These are phyloP conservation scores for Vachellia collinsii DNA, from an alignment of 306 rosid genomes.

Conservation along the genomic window DNA sequence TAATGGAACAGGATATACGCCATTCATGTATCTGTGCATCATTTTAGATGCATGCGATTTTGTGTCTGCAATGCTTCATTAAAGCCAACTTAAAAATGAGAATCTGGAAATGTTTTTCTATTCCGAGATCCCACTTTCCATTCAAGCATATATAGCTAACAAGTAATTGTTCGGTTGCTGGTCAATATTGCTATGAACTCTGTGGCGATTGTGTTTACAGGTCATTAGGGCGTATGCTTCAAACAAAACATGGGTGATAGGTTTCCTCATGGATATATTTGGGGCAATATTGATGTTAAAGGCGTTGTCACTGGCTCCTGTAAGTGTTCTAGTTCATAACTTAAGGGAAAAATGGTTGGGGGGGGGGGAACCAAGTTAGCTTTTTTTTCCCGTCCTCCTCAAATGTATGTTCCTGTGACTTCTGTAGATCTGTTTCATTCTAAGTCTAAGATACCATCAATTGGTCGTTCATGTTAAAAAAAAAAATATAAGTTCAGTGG, in stretches of 20 bases:
- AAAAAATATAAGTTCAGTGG: not conserved
- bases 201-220: constrained; percentile 49
- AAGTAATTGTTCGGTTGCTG: constrained; percentile 31
- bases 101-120: constrained; percentile 22
- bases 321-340: constrained; percentile 47
- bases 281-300: constrained; percentile 93
- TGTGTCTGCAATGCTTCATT: not conserved
- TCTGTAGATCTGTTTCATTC: not conserved
- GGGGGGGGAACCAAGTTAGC: not conserved
- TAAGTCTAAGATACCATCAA: not conserved
- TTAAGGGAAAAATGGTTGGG: not conserved
- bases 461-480: not conserved
- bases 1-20: constrained; percentile 16
- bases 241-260: constrained; percentile 79
- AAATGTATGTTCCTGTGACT: not conserved
- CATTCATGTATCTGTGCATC: not conserved
- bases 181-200: constrained; percentile 8
- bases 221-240: constrained; percentile 88
- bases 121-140: constrained; percentile 8
- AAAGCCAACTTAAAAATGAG: constrained; percentile 2
- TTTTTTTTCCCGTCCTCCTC: not conserved
- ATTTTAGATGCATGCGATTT: not conserved
- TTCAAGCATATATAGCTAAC: constrained; percentile 23
- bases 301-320: constrained; percentile 95
- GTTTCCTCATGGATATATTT: constrained; percentile 91